These are phyloP conservation scores for Pythium guiyangense DNA, from an alignment of 352 stramenopile species.

Conservation along the genomic window DNA sequence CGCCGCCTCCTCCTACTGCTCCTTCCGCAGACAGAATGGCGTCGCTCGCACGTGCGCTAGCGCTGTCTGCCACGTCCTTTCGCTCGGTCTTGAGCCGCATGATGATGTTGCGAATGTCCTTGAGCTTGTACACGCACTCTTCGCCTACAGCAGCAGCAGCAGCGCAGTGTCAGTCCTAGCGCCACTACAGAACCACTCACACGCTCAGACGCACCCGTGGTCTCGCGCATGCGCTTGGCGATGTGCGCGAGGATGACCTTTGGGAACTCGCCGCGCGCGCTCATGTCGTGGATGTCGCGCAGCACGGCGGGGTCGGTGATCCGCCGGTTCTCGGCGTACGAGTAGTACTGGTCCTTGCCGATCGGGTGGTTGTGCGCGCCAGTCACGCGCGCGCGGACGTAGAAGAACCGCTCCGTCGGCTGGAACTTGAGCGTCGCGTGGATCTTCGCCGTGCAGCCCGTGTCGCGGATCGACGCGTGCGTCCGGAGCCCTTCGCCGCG, in stretches of 20 bases:
- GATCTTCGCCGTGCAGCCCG: constrained; percentile 6
- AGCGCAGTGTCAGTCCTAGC: not conserved
- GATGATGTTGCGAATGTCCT: constrained; percentile 10
- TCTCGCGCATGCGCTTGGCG: not conserved
- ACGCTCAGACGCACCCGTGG: not conserved
- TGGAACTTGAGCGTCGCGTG: constrained; percentile 3
- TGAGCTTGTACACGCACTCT: constrained; percentile 10
- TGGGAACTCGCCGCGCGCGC: not conserved
- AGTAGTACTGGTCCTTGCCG: constrained; percentile 4
- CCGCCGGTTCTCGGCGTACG: constrained; percentile 8
- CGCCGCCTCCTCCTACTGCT: not conserved
- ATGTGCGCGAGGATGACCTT: not conserved
- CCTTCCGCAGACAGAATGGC: not conserved
- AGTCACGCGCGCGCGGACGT: not conserved
- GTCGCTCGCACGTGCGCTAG: not conserved
- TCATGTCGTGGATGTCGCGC: not conserved
- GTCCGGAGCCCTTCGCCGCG: constrained; percentile 1
- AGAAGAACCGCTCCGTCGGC: not conserved
- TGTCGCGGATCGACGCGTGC: constrained; percentile 2
- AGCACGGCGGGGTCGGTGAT: constrained; percentile 4
- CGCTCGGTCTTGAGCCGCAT: constrained; percentile 6
- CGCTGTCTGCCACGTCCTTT: too few relatives aligned
- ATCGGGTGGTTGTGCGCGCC: constrained; percentile 11
- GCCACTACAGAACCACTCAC: too few relatives aligned
- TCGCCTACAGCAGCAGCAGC: not conserved